These are phyloP conservation scores for Alternaria viburni DNA, from an alignment of 2,329 filamentous ascomycete genomes.

Conservation along the genomic window DNA sequence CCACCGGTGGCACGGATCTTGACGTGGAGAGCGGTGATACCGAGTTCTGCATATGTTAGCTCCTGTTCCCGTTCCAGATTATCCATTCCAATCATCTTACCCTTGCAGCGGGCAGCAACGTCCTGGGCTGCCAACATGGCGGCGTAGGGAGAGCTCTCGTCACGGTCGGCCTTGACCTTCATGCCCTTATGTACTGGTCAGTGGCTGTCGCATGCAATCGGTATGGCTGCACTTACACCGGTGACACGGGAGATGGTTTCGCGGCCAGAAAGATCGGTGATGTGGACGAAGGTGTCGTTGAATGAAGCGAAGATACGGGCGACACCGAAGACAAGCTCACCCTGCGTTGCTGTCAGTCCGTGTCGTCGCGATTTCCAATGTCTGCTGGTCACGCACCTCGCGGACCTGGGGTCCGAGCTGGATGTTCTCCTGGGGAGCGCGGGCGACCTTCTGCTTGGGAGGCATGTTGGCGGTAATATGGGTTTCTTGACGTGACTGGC, in stretches of 20 bases:
- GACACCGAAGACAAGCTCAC: slow-evolving; percentile 97
- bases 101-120: slow-evolving; percentile 80
- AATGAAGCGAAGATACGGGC: slow-evolving; percentile 94
- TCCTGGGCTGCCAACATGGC: slow-evolving; percentile 99
- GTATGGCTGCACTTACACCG: slow-evolving; percentile 65
- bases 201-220: slow-evolving; percentile 1
- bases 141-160: slow-evolving; percentile 99
- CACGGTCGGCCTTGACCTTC: slow-evolving; percentile 97
- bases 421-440: slow-evolving; percentile 90
- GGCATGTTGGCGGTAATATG: slow-evolving; percentile 67
- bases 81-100: not conserved
- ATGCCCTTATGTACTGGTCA: slow-evolving; percentile 57
- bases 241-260: slow-evolving; percentile 99
- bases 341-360: slow-evolving; percentile 54
- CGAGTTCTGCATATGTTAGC: slow-evolving; percentile 60
- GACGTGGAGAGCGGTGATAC: slow-evolving; percentile 97
- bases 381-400: slow-evolving; percentile 64
- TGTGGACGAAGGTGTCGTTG: slow-evolving; percentile 77
- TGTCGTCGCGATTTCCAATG: slow-evolving; percentile 6
- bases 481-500: slow-evolving; percentile 35
- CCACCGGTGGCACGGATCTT: slow-evolving; percentile 99
- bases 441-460: slow-evolving; percentile 84
- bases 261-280: slow-evolving; percentile 98
- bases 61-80: not conserved
- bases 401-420: slow-evolving; percentile 89